A percentile compares a stretch with the other conserved stretches of the same genome.
phyloP scores from a whole-genome alignment of 495 filamentous ascomycete species.

The Corynascus novoguineensis region DNA sequence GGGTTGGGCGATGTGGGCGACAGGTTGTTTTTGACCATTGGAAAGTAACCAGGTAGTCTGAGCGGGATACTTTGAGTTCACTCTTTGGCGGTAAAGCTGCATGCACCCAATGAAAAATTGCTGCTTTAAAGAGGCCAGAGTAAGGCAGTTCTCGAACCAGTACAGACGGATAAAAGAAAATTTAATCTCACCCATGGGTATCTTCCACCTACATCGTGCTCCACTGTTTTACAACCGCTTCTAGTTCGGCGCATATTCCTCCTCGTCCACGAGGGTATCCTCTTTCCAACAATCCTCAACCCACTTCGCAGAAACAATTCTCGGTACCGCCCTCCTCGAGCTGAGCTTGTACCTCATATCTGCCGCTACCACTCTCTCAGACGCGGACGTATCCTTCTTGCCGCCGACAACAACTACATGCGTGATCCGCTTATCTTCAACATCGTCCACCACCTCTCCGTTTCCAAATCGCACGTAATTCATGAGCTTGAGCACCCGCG shows the following conservation, averaged over 20 bases:
- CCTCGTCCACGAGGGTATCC: slow-evolving; percentile 78
- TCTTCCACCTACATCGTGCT: background rate
- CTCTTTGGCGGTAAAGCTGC: too few relatives aligned
- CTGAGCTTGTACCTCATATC: slow-evolving; percentile 43
- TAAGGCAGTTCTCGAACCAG: too few relatives aligned
- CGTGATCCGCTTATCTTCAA: slow-evolving; percentile 51
- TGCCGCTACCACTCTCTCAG: slow-evolving; percentile 33
- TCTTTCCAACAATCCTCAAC: slow-evolving; percentile 74
- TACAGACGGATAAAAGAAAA: background rate
- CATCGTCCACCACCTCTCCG: slow-evolving; percentile 45
- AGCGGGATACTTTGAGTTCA: background rate
- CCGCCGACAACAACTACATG: slow-evolving; percentile 56
- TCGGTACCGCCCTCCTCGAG: slow-evolving; percentile 50
- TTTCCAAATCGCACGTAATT: slow-evolving; percentile 61
- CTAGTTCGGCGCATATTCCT: slow-evolving; percentile 43
- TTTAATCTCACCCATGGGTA: background rate
- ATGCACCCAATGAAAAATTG: too few relatives aligned
- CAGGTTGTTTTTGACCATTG: slow-evolving; percentile 85
- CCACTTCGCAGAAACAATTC: slow-evolving; percentile 69
- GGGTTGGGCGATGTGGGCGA: slow-evolving; percentile 91
- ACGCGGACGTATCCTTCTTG: slow-evolving; percentile 20
- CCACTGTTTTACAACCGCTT: background rate
- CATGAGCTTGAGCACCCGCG: slow-evolving; percentile 25
- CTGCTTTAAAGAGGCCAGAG: too few relatives aligned
- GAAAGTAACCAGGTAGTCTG: slow-evolving; percentile 56